Percentiles rank a stretch among this genome's conserved stretches.
Evolutionary conservation across 2,329 filamentous ascomycete species (phyloP).

Genomic region (Apiospora phragmitis): DNA sequence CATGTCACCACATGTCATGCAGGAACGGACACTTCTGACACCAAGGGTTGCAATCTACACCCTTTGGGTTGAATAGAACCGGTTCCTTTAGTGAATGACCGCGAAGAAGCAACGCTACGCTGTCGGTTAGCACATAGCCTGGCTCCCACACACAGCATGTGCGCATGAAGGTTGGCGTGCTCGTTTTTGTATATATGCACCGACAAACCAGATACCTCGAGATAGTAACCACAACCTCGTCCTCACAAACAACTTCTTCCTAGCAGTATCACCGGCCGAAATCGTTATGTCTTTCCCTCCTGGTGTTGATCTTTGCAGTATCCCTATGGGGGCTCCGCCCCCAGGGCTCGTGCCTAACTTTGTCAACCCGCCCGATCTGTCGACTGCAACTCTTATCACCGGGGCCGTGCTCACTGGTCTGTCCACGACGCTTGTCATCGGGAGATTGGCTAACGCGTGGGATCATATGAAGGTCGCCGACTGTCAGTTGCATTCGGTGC

Average conservation of each 20-base stretch:
- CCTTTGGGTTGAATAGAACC: too few relatives aligned
- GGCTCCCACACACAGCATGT: too few relatives aligned
- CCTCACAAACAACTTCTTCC: not conserved
- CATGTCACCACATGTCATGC: too few relatives aligned
- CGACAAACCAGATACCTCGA: too few relatives aligned
- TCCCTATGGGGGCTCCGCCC: conserved; percentile 15
- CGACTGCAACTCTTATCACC: conserved; percentile 1
- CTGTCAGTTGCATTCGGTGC: conserved; percentile 3
- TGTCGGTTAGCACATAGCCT: too few relatives aligned
- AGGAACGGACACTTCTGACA: too few relatives aligned
- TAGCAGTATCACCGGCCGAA: not conserved
- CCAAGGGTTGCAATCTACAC: too few relatives aligned
- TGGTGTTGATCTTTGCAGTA: conserved; percentile 15
- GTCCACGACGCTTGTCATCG: conserved; percentile 11
- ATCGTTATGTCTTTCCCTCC: conserved; percentile 14
- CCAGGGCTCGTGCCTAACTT: conserved; percentile 14
- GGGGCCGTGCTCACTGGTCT: conserved; percentile 13
- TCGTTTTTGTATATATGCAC: too few relatives aligned
- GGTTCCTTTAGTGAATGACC: too few relatives aligned
- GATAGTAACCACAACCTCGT: too few relatives aligned
- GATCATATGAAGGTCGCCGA: conserved; percentile 8
- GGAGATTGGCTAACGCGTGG: conserved; percentile 12
- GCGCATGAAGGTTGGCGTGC: too few relatives aligned
- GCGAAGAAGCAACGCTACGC: too few relatives aligned
- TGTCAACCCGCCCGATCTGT: not conserved